Evolutionary conservation across 129 eudicot species (phyloP).

Genomic region (Oenanthe sinensis): DNA sequence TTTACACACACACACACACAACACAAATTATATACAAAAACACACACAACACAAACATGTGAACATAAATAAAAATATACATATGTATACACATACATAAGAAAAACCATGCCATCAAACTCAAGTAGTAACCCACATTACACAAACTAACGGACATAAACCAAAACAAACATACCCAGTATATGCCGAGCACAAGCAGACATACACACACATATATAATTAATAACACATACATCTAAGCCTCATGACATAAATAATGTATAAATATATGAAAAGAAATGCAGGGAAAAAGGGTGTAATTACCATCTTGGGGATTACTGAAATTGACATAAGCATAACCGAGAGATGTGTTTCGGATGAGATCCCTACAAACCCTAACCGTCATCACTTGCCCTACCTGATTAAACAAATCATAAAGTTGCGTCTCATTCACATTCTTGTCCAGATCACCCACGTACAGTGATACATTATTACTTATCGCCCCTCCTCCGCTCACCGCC

Average conservation of each 20-base stretch:
- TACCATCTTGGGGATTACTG: slow-evolving; percentile 39
- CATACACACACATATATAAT: too few species aligned
- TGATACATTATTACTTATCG: slow-evolving; percentile 15
- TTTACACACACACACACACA: background rate
- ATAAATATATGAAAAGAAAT: too few species aligned
- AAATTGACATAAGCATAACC: slow-evolving; percentile 64
- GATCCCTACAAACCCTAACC: slow-evolving; percentile 56
- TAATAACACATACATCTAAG: too few species aligned
- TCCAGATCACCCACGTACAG: slow-evolving; percentile 30
- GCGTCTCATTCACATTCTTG: slow-evolving; percentile 30
- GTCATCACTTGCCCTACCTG: slow-evolving; percentile 39
- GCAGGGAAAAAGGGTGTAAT: background rate
- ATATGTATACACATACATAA: too few species aligned
- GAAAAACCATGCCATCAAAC: background rate
- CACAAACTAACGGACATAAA: background rate
- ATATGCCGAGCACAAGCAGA: too few species aligned
- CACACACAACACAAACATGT: background rate
- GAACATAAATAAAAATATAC: background rate
- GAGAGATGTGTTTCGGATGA: slow-evolving; percentile 27
- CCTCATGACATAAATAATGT: too few species aligned
- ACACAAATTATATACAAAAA: background rate
- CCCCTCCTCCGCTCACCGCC: slow-evolving; percentile 12
- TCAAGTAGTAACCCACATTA: background rate
- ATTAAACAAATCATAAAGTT: slow-evolving; percentile 44
- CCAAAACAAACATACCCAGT: too few species aligned